Evolutionary conservation across 306 rosid species (phyloP).

Genomic region (Vigna reflexopilosa): DNA sequence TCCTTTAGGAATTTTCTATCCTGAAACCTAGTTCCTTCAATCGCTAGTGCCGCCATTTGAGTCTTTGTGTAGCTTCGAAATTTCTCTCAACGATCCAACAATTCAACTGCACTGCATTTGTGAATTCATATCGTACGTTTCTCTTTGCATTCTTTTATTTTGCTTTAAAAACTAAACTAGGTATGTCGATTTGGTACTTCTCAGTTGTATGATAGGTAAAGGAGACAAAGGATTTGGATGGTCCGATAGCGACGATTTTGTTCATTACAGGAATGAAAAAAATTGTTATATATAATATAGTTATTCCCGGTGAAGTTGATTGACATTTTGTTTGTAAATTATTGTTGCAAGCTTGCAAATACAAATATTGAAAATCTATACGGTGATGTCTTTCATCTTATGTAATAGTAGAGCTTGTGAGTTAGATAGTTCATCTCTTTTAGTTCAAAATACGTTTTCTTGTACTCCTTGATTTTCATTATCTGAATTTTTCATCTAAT

Average conservation of each 20-base stretch:
- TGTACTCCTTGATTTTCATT: background rate
- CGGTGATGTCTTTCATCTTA: background rate
- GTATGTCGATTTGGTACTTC: too few relatives aligned
- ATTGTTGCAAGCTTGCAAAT: background rate
- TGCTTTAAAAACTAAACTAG: too few relatives aligned
- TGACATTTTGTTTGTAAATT: background rate
- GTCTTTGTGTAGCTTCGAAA: background rate
- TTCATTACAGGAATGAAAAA: too few relatives aligned
- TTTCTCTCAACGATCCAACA: background rate
- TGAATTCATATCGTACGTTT: background rate
- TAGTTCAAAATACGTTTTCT: background rate
- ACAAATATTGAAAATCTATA: background rate
- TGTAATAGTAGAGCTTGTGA: background rate
- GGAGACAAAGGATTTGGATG: too few relatives aligned
- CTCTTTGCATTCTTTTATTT: background rate
- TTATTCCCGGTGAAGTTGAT: background rate
- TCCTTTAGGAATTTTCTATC: too few relatives aligned
- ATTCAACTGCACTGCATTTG: too few relatives aligned
- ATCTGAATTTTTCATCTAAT: constrained; percentile 10
- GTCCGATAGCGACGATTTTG: too few relatives aligned
- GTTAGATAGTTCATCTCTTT: background rate
- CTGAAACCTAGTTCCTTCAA: background rate
- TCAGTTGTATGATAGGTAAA: too few relatives aligned
- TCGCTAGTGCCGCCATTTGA: background rate
- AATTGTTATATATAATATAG: too few relatives aligned